Base-by-base conservation (phyloP, 345 rosid species). In the Camelina laxa region DNA sequence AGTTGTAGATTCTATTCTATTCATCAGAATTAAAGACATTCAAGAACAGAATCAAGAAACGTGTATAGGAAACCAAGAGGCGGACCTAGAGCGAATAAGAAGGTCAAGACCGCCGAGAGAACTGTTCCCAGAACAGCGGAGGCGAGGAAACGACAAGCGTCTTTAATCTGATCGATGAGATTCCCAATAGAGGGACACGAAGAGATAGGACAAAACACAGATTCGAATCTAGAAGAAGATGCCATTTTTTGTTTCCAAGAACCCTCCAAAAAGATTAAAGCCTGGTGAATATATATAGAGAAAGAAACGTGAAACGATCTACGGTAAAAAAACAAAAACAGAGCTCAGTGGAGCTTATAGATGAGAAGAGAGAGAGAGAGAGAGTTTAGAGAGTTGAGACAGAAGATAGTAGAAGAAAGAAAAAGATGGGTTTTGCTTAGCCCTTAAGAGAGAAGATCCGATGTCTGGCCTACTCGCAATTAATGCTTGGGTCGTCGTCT, bases 81-180 rank as follows among this genome's bases (percentile, higher is more conserved):
- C 92, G 0, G 65, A 95, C 99, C 97, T 79, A 90, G 65, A 4
- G 99, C 99, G 73, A 95, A 95, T 88, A 92, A 89, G 86, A 90
- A 95, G 70, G 99, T 95, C 79, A 95, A 81, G 80, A 95, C 82
- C 69, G 99, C 99, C 15, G 97, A 95, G 86, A 95, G 84, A 58
- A 95, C 74, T 78, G 88, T 89, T 50, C 98, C 98, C 2, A 95
- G 74, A 54, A 90, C 80, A 41, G 98, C 91, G 30, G 97, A 88
- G 60, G 86, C 77, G 6, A 89, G 91, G 77, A 87, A 89, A 74
- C 79, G 79, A 84, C 78, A 85, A 49, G 84, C 78, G 60, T 86
- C 84, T 70, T 81, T 86, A 35, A 87, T 83, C 85, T 84, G 86
- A 8, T 88, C 88, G 47, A 87, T 63, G 77, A 85, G 72, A 74